These are phyloP conservation scores for Mortierella sp. DNA, from an alignment of 371 early-diverging fungal species.

Conservation along the genomic window DNA sequence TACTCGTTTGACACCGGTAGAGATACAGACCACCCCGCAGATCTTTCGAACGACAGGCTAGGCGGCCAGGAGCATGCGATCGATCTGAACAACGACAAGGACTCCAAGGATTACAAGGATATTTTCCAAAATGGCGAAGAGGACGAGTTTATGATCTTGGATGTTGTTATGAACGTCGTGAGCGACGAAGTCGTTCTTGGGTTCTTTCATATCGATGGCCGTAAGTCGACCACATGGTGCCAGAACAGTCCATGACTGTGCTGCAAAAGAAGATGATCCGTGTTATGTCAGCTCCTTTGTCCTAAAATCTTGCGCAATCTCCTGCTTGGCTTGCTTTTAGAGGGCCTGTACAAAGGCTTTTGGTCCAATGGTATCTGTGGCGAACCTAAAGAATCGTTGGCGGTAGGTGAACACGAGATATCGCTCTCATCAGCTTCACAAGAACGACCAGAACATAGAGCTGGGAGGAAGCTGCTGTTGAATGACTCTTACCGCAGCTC, in stretches of 20 bases:
- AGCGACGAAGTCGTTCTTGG: constrained; percentile 63
- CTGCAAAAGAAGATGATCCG: too few species aligned
- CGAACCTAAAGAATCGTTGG: constrained; percentile 42
- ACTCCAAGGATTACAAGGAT: constrained; percentile 33
- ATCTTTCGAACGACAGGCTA: neutral
- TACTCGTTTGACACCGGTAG: constrained; percentile 1
- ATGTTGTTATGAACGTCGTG: constrained; percentile 66
- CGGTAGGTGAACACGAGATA: constrained; percentile 15
- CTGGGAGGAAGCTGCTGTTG: neutral
- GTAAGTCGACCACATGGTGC: constrained; percentile 25
- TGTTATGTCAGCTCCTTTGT: neutral
- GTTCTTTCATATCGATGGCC: constrained; percentile 63
- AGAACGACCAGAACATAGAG: neutral
- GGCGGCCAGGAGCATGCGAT: neutral
- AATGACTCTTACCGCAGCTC: too few species aligned
- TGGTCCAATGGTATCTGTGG: constrained; percentile 54
- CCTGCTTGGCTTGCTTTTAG: constrained; percentile 10
- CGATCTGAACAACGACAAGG: neutral
- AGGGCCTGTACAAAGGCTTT: constrained; percentile 52
- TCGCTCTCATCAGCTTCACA: neutral
- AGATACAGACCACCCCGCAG: neutral
- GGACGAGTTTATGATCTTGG: constrained; percentile 62
- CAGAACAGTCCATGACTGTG: too few species aligned
- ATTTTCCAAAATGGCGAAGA: constrained; percentile 43
- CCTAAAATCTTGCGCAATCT: neutral